Evolutionary conservation across 2,329 filamentous ascomycete genomes (phyloP), one percentile per base, ranked within the genome.

Genomic region (Ophiostoma triangulosporum): DNA sequence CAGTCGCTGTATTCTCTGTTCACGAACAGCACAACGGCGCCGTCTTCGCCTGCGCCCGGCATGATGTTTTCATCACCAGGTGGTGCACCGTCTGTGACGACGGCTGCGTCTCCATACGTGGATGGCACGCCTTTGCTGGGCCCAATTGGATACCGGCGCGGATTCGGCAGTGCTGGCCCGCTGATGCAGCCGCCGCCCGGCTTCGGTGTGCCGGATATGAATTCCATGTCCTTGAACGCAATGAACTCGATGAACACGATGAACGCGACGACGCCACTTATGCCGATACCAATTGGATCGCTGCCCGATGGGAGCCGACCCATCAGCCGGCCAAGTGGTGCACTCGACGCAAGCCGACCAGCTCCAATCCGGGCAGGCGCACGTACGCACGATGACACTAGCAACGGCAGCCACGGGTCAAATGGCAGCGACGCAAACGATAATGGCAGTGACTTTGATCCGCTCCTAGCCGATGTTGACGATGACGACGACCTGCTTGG

Each of bases 401-500:
- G 40, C 40, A 45, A 27, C 15, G 24, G 14, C 5, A 45, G 24
- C 29, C 29, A 11, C 15, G 40, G 40, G 3, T 14, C 14, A 4
- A 15, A 43, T 6, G 15, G 40, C 40, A 45, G 40, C 40, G 40
- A 31, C 24, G 26, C 17, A 27, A 17, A 17, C 43, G 24, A 31
- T 26, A 46, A 29, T 17, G 26, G 20, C 43, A 24, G 26, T n/a
- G 11, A 24, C 15, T 14, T n/a, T 6, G 40, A 45, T 5, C 22
- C 22, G 4, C 22, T 26, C 15, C 6, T n/a, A 8, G 40, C 6
- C 22, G 22, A 31, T 11, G 29, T 17, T 20, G 27, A 33, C 17
- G 48, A 50, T 20, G 48, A 35, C 20, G 31, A 35, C 17, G 31
- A 50, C 57, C 89, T 93, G 62, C 75, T 98, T 26, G 93, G 93